These are phyloP conservation scores for Penicillium bialowiezense DNA, from an alignment of 495 filamentous ascomycete species.

Conservation along the genomic window DNA sequence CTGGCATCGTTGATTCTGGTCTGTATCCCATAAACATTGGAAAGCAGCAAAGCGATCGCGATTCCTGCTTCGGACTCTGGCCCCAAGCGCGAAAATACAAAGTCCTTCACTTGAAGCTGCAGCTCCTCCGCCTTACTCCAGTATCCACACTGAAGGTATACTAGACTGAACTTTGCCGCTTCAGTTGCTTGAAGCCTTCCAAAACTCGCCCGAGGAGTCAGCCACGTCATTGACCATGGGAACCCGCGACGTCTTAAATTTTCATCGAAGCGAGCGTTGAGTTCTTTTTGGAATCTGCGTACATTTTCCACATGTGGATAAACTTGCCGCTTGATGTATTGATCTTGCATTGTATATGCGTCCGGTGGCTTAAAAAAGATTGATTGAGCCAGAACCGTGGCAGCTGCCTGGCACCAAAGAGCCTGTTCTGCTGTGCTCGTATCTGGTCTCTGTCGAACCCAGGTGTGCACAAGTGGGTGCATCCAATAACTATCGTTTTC, in stretches of 20 bases:
- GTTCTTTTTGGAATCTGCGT: slow-evolving; percentile 13
- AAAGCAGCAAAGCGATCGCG: no score
- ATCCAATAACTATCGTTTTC: slow-evolving; percentile 34
- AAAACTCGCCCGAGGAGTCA: no score
- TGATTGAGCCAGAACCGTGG: slow-evolving; percentile 18
- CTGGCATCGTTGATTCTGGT: slow-evolving; percentile 23
- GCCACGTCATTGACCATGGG: slow-evolving; percentile 7
- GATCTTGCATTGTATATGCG: no score
- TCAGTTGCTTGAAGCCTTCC: slow-evolving; percentile 9
- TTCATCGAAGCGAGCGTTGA: slow-evolving; percentile 3
- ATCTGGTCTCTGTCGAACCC: slow-evolving; percentile 26
- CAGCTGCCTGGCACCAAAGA: slow-evolving; percentile 34
- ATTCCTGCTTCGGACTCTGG: no score
- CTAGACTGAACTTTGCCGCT: slow-evolving; percentile 32
- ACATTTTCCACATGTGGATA: slow-evolving; percentile 28
- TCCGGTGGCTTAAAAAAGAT: slow-evolving; percentile 26
- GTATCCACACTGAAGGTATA: slow-evolving; percentile 29
- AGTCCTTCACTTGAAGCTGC: slow-evolving; percentile 20
- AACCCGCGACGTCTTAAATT: slow-evolving; percentile 4
- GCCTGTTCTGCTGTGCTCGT: slow-evolving; percentile 33
- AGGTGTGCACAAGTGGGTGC: slow-evolving; percentile 40
- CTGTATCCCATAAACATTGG: not conserved
- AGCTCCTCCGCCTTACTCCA: slow-evolving; percentile 26
- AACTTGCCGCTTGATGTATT: slow-evolving; percentile 7
- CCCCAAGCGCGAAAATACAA: not conserved